Evolutionary conservation across 2,329 filamentous ascomycete genomes (phyloP).

Genomic region (Geosmithia flava): DNA sequence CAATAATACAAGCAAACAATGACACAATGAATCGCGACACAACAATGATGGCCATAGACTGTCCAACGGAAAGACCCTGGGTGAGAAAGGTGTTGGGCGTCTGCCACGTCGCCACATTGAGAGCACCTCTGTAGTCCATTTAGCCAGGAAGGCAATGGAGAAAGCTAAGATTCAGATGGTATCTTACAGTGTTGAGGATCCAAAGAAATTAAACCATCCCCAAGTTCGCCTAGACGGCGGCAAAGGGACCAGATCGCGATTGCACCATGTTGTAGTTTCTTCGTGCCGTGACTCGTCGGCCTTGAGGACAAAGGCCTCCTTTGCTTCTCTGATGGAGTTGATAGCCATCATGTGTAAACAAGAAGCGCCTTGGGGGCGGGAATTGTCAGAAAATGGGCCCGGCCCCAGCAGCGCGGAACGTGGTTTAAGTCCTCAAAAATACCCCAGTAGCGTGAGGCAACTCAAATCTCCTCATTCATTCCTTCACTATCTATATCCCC

Average conservation of each 20-base stretch:
- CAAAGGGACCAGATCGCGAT: conserved; percentile 27
- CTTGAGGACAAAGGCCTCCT: conserved; percentile 19
- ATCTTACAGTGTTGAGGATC: conserved; percentile 24
- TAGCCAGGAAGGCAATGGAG: not conserved
- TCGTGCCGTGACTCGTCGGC: conserved; percentile 27
- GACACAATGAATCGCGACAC: conserved; percentile 27
- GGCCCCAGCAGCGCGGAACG: too few species aligned
- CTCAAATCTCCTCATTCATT: too few species aligned
- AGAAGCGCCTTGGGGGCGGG: too few species aligned
- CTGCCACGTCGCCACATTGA: conserved; percentile 27
- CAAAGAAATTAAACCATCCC: conserved; percentile 32
- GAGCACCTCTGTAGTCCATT: conserved; percentile 1
- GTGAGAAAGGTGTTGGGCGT: conserved; percentile 32
- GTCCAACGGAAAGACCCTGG: conserved; percentile 31
- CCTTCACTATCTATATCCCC: too few species aligned
- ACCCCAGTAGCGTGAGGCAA: too few species aligned
- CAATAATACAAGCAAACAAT: conserved; percentile 28
- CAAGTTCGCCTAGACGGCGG: conserved; percentile 32
- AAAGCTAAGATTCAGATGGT: conserved; percentile 1
- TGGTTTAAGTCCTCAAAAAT: too few species aligned
- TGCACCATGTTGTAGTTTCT: conserved; percentile 35
- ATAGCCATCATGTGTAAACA: not conserved
- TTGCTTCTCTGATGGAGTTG: conserved; percentile 8
- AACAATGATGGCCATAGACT: conserved; percentile 33
- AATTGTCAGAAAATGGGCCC: too few species aligned